Conservation (phyloP, 345 rosid species). For the Hibiscus mutabilis region DNA sequence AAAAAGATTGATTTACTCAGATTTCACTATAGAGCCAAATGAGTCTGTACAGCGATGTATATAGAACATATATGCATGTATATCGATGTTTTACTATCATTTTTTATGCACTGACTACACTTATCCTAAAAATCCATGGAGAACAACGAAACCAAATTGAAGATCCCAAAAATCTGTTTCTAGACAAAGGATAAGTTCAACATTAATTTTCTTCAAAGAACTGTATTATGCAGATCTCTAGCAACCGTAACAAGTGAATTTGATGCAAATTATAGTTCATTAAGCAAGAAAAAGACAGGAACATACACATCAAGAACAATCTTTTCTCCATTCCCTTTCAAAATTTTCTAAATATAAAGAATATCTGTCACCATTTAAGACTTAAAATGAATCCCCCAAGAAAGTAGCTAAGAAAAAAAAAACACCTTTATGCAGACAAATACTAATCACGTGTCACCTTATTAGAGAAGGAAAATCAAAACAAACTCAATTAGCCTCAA, state of each 20-base stretch:
- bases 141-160: not conserved
- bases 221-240: not conserved
- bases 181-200: not conserved
- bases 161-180: not conserved
- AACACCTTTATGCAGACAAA: not conserved
- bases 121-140: too few relatives aligned
- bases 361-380: not conserved
- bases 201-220: not conserved
- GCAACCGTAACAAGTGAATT: not conserved
- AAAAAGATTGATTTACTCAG: not conserved
- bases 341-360: not conserved
- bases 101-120: too few relatives aligned
- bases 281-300: not conserved
- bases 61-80: too few relatives aligned
- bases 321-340: not conserved
- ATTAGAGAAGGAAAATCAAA: too few relatives aligned
- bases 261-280: not conserved
- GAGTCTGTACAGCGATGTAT: not conserved
- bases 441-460: too few relatives aligned
- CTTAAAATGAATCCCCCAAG: not conserved
- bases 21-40: not conserved
- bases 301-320: not conserved
- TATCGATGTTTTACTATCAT: too few relatives aligned
- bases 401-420: not conserved
- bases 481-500: too few relatives aligned